phyloP scores from a whole-genome alignment of 345 rosid genomes.

The Boechera divaricarpa region DNA sequence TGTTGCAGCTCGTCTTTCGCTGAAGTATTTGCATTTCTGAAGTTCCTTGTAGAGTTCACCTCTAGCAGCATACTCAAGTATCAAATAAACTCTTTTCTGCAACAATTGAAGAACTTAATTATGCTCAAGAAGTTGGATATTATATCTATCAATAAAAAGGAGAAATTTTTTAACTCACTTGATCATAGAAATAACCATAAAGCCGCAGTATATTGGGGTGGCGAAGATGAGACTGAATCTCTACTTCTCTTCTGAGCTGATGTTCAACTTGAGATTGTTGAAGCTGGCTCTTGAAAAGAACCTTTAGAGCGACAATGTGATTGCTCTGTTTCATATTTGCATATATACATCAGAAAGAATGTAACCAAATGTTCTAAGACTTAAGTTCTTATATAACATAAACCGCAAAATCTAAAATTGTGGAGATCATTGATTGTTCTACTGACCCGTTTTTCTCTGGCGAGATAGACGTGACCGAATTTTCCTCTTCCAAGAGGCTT shows the following conservation, averaged over 20 bases:
- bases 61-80: slow-evolving; percentile 92
- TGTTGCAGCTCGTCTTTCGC: slow-evolving; percentile 95
- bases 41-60: slow-evolving; percentile 96
- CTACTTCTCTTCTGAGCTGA: slow-evolving; percentile 95
- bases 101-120: slow-evolving; percentile 19
- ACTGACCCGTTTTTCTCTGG: slow-evolving; percentile 86
- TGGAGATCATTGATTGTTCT: not conserved
- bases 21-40: slow-evolving; percentile 91
- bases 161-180: slow-evolving; percentile 48
- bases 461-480: slow-evolving; percentile 93
- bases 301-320: slow-evolving; percentile 92
- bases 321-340: slow-evolving; percentile 66
- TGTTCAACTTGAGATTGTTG: slow-evolving; percentile 98
- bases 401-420: not conserved
- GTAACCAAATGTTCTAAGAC: not conserved
- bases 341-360: slow-evolving; percentile 8
- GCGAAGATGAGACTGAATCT: slow-evolving; percentile 95
- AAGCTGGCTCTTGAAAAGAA: slow-evolving; percentile 91
- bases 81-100: slow-evolving; percentile 94
- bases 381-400: not conserved
- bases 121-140: not conserved
- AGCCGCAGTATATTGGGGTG: slow-evolving; percentile 89
- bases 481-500: slow-evolving; percentile 98
- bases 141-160: not conserved
- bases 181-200: slow-evolving; percentile 97